Evolutionary conservation across 495 filamentous ascomycete species (phyloP).

Genomic region (Tuber umbilicatum): DNA sequence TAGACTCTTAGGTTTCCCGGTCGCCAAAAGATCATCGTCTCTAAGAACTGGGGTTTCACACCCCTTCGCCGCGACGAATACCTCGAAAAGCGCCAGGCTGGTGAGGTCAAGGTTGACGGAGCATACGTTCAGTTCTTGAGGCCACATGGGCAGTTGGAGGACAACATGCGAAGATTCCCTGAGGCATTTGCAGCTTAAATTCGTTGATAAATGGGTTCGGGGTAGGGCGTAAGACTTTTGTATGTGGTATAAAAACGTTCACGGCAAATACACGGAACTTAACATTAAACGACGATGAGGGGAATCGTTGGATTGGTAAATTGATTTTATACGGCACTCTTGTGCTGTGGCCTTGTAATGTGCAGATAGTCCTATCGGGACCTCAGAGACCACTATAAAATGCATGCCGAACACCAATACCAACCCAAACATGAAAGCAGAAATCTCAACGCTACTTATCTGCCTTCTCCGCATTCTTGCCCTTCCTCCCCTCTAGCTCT

Average conservation of each 20-base stretch:
- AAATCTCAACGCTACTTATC: slow-evolving; percentile 1
- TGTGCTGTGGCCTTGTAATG: neutral
- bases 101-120: slow-evolving; percentile 87
- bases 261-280: neutral
- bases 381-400: neutral
- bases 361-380: neutral
- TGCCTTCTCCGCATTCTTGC: slow-evolving; percentile 11
- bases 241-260: neutral
- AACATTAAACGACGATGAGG: neutral
- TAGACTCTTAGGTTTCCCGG: slow-evolving; percentile 64
- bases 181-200: slow-evolving; percentile 61
- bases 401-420: neutral
- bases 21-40: slow-evolving; percentile 99
- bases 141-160: slow-evolving; percentile 74
- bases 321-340: neutral
- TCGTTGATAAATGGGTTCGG: neutral
- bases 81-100: slow-evolving; percentile 79
- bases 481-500: slow-evolving; percentile 47
- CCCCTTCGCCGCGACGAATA: slow-evolving; percentile 95
- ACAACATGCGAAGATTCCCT: slow-evolving; percentile 90
- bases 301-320: neutral
- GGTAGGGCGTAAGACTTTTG: slow-evolving; percentile 18
- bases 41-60: slow-evolving; percentile 99
- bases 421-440: neutral
- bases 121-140: slow-evolving; percentile 97